Evolutionary conservation across 2,329 filamentous ascomycete species (phyloP), one percentile per base, ranked within the genome.

Genomic region (Epichloe sibirici): DNA sequence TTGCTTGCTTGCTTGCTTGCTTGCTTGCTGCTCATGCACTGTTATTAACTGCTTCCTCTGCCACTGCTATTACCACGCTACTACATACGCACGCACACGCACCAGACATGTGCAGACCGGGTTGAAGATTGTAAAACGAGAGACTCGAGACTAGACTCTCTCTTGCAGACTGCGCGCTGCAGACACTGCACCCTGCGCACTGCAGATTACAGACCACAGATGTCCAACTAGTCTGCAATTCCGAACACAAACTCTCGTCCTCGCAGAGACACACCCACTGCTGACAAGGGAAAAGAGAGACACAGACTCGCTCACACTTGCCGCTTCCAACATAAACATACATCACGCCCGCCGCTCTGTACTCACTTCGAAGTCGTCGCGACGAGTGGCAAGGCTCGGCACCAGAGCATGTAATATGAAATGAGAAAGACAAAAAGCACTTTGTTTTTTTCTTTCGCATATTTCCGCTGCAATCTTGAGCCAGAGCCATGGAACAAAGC

Each of bases 401-500:
- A 40, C 39, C 34, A 34, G 50, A 49, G 45, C 37, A 50, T 52
- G 50, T 49, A 40, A 13, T 52, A 48, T 55, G 53, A 28, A 12
- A 48, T 55, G 53, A 28, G n/a, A 55, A 43, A 31, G 42, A 38
- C 50, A 44, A 48, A 45, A 50, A 45, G 45, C 40, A 48, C 38
- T 38, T 48, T 48, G 38, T 53, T 45, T 48, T 48, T 40, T 51
- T 40, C 45, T 28, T n/a, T 28, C 17, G 45, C 49, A 31, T 17
- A 35, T 55, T 38, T 43, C 39, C 50, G 44, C 50, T 51, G 44
- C 31, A 51, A 28, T 23, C 39, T 25, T 53, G 48, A 53, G 44
- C 51, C 53, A 53, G 31, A 47, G 51, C 53, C 51, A 53, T 53
- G 53, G 50, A 37, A 55, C 51, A 38, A 51, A 31, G 44, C 48